Evolutionary conservation across 1,284 basidiomycete genomes (phyloP), one percentile per base, ranked within the genome.

Genomic region (Rhodotorula sp.): DNA sequence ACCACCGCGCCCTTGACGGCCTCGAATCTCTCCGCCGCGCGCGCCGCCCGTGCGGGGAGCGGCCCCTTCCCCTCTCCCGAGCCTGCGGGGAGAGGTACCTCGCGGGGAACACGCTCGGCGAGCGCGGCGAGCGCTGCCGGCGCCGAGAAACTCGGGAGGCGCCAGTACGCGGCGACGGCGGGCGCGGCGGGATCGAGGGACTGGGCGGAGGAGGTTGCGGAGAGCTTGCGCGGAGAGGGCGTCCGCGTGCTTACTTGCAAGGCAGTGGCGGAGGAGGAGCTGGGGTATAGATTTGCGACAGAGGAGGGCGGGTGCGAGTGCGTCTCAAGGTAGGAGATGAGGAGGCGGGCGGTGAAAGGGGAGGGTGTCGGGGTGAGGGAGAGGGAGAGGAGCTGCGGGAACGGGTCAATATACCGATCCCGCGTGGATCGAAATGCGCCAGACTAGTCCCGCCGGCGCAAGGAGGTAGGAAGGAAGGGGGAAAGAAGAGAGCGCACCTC

Each of bases 321-420:
- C 21, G 53, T 44, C 21, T 70, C 68, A 66, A 73, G 68, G 60
- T 70, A 73, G 36, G 64, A 10, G 9, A 22, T 21, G 32, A 67
- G 48, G 32, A 70, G 56, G 13, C 72, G 72, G 21, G 39, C 17
- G 8, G 50, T 4, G 63, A 70, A 72, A 9, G 50, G 27, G 1
- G 66, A 39, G 1, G 21, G 25, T n/a, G 48, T 13, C 7, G 5
- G 29, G 62, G 13, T 17, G 29, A 19, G 29, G n/a, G 64, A n/a
- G 29, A 19, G 29, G n/a, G 64, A n/a, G 32, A 67, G 25, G n/a
- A 54, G 46, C 56, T 61, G 64, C 5, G 39, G 6, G 29, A 8
- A 5, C 6, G 15, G 7, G 12, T 51, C 15, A 51, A 25, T 22
- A 2, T 17, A 3, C 32, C n/a, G n/a, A n/a, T n/a, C n/a, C n/a